These are phyloP conservation scores for Ichthyophthirius multifiliis DNA, from an alignment of 169 alveolate genomes.

Conservation along the genomic window DNA sequence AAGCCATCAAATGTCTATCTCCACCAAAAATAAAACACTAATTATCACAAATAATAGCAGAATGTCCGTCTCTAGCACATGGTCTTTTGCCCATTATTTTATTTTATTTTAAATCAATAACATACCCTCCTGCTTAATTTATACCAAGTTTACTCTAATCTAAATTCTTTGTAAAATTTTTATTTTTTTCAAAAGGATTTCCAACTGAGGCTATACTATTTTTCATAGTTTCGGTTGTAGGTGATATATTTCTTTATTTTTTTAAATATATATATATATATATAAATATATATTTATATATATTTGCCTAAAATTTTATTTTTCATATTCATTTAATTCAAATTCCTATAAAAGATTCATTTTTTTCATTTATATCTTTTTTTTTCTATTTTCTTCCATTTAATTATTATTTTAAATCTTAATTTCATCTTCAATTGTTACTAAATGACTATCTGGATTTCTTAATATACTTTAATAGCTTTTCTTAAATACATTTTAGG, in stretches of 20 bases:
- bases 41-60: constrained; percentile 8
- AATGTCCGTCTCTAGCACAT: constrained; percentile 18
- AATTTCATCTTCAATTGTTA: no score
- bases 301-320: neutral
- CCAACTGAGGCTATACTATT: neutral
- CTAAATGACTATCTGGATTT: no score
- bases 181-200: constrained; percentile 1
- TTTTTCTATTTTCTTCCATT: constrained; percentile 8
- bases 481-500: no score
- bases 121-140: neutral
- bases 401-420: no score
- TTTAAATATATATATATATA: no score
- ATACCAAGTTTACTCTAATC: neutral
- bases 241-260: neutral
- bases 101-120: neutral
- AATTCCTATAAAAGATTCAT: neutral
- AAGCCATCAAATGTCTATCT: constrained; percentile 22
- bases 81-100: constrained; percentile 14
- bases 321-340: neutral
- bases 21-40: constrained; percentile 20
- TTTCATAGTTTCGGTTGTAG: constrained; percentile 19
- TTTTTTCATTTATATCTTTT: neutral
- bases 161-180: neutral
- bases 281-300: no score
- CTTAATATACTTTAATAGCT: no score